Base-by-base conservation (phyloP, 495 filamentous ascomycete genomes). In the Clohesyomyces aquaticus region DNA sequence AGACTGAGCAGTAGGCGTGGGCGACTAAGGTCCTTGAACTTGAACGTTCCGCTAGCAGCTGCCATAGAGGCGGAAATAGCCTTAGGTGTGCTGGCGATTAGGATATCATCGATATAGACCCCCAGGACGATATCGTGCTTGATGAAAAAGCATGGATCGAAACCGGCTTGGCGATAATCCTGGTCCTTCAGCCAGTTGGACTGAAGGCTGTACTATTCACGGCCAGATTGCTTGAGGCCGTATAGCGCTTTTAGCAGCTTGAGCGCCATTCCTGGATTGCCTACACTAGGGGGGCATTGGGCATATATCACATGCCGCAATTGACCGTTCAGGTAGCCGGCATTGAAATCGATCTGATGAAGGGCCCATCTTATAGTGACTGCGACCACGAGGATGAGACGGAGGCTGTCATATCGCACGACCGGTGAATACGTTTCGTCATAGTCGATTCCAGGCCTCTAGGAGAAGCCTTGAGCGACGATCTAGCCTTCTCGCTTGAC, bases 91-190 rank as follows among this genome's bases (percentile, higher is more conserved):
- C 56, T 43, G 18, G 18, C 19, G 12, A 59, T 59, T 1, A 59
- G 42, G 9, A 59, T n/a, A 18, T 59, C 56, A 32, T 59, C 56
- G 25, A 59, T 43, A 18, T 59, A 59, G 22, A 59, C 32, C 1
- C 42, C 56, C 26, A 59, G 56, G 11, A 48, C 32, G 10, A 59
- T 18, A 21, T 29, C 41, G 8, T 19, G 2, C 8, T 8, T 28
- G 18, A 59, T 4, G 25, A 53, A 59, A 38, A 59, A 41, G 28
- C 9, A 59, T 14, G 56, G 56, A 32, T 59, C 56, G 42, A 46
- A 59, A 26, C 42, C 16, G 18, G 42, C 21, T n/a, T 48, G 41
- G 14, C 3, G 25, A 16, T 48, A 49, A 3, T 43, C 41, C 1
- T 27, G 8, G 1, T 8, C 8, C 3, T 27, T 48, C 1, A 59